Conservation (phyloP, 768 basidiomycete genomes). For the Gloeostereum incarnatum region DNA sequence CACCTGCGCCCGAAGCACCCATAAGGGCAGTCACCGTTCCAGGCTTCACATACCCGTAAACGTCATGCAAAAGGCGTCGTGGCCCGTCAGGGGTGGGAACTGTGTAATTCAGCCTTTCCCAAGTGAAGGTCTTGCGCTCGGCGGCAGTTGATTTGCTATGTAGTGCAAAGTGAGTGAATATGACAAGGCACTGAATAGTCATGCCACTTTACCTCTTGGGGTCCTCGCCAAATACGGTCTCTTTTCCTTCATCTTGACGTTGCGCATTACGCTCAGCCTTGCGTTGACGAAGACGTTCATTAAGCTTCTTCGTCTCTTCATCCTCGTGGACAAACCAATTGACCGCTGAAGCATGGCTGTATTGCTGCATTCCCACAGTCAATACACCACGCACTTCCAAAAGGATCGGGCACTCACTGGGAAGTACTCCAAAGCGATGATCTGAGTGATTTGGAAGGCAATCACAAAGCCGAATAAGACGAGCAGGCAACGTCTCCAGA, state of each 20-base stretch:
- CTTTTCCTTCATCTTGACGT: slow-evolving; percentile 16
- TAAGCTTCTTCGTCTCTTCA: slow-evolving; percentile 42
- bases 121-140: slow-evolving; percentile 64
- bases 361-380: slow-evolving; percentile 29
- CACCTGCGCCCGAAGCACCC: slow-evolving; percentile 76
- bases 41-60: slow-evolving; percentile 76
- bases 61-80: slow-evolving; percentile 59
- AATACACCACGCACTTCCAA: slow-evolving; percentile 7
- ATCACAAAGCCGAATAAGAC: slow-evolving; percentile 66
- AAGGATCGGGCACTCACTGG: slow-evolving; percentile 30
- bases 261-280: slow-evolving; percentile 31
- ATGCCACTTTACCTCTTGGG: slow-evolving; percentile 11
- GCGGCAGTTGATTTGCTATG: slow-evolving; percentile 5
- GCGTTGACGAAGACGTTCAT: slow-evolving; percentile 40
- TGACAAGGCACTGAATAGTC: neutral
- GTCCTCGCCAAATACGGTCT: slow-evolving; percentile 9
- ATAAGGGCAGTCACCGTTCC: slow-evolving; percentile 86
- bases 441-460: slow-evolving; percentile 60
- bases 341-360: slow-evolving; percentile 36
- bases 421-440: slow-evolving; percentile 56
- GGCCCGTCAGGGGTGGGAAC: slow-evolving; percentile 60
- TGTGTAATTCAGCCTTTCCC: slow-evolving; percentile 71
- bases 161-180: neutral
- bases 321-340: slow-evolving; percentile 55
- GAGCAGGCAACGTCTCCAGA: slow-evolving; percentile 63